Conservation (phyloP, 78 protist species). For the Neovahlkampfia damariscottae region DNA sequence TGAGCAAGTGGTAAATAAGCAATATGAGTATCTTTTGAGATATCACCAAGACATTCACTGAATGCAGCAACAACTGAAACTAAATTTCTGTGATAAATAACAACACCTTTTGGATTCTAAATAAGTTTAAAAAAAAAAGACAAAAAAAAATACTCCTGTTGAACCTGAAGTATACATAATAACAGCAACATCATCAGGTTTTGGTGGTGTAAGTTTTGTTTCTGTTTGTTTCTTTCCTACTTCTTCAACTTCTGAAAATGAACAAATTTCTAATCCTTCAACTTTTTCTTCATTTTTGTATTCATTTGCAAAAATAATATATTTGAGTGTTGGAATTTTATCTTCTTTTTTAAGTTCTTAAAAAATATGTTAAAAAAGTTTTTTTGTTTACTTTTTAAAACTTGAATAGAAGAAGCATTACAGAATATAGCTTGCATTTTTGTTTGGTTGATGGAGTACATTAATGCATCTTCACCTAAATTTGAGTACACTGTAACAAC, state of each 20-base stretch:
- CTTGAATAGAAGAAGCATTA: background rate
- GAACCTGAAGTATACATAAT: conserved; percentile 90
- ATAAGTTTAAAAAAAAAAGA: too few relatives aligned
- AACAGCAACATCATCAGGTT: conserved; percentile 39
- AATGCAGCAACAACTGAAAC: background rate
- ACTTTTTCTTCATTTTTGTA: background rate
- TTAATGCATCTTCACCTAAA: conserved; percentile 41
- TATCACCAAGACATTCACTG: background rate
- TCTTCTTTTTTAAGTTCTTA: background rate
- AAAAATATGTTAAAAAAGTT: background rate
- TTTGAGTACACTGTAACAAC: conserved; percentile 41
- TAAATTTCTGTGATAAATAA: conserved; percentile 25
- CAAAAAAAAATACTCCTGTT: too few relatives aligned
- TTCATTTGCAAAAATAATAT: background rate
- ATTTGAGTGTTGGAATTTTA: background rate
- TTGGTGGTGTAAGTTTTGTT: conserved; percentile 10
- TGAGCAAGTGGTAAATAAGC: conserved; percentile 90
- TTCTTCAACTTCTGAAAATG: conserved; percentile 3
- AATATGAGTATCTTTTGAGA: conserved; percentile 29
- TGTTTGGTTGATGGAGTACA: conserved; percentile 24
- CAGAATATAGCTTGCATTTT: conserved; percentile 1
- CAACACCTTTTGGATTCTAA: conserved; percentile 78
- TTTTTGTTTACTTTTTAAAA: background rate
- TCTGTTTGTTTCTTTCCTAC: conserved; percentile 1
- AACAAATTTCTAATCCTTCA: background rate